Evolutionary conservation across 2,329 filamentous ascomycete genomes (phyloP).

Genomic region (Fusarium chlamydosporum): DNA sequence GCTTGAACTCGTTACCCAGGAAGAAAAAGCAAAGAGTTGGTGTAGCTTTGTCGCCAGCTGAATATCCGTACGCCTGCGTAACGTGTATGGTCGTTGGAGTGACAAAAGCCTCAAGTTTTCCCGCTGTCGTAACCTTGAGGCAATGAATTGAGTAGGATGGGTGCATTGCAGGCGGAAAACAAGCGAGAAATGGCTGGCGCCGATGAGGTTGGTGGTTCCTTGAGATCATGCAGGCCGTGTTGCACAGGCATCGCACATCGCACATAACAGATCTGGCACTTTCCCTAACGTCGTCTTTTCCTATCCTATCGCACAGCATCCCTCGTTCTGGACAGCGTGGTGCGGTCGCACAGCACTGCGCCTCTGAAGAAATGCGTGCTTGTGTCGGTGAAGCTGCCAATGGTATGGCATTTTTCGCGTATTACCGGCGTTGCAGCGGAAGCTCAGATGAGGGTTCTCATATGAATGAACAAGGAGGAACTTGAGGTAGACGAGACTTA

Average conservation of each 20-base stretch:
- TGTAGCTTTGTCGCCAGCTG: conserved; percentile 1
- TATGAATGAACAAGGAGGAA: background rate
- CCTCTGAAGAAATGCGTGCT: conserved; percentile 20
- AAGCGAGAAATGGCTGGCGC: conserved; percentile 49
- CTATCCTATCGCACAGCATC: conserved; percentile 32
- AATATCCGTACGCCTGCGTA: conserved; percentile 7
- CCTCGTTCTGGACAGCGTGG: conserved; percentile 34
- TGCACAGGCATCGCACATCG: conserved; percentile 43
- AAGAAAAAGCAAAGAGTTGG: conserved; percentile 9
- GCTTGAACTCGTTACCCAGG: conserved; percentile 15
- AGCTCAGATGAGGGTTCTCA: conserved; percentile 16
- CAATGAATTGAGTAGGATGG: conserved; percentile 27
- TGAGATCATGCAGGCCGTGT: conserved; percentile 52
- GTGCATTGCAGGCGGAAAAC: conserved; percentile 38
- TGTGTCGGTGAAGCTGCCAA: conserved; percentile 45
- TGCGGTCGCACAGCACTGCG: conserved; percentile 43
- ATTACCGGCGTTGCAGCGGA: conserved; percentile 43
- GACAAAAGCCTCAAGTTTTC: conserved; percentile 4
- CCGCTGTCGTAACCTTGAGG: conserved; percentile 7
- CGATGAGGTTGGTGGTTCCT: conserved; percentile 47
- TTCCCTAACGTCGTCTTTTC: conserved; percentile 39
- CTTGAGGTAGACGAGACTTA: conserved; percentile 12
- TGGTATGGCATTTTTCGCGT: conserved; percentile 43
- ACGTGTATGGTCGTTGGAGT: conserved; percentile 21
- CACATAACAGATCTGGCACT: conserved; percentile 49